phyloP scores from a whole-genome alignment of 306 rosid species.

The Vachellia pachyceras region DNA sequence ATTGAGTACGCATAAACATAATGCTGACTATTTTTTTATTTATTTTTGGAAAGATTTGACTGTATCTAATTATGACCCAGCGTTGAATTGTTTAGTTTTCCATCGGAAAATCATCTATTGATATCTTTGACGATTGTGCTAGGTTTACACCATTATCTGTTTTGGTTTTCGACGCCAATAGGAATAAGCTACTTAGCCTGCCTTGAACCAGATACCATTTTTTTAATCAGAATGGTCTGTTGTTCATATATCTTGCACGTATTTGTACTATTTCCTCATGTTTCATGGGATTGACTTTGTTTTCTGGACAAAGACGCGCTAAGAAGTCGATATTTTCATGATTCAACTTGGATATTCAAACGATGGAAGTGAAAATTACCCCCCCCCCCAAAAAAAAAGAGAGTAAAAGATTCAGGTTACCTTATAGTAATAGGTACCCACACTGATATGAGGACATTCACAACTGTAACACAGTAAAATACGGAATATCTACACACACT shows the following conservation, averaged over 20 bases:
- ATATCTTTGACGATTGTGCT: constrained; percentile 30
- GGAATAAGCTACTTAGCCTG: constrained; percentile 17
- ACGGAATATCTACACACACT: no score
- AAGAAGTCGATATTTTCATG: neutral
- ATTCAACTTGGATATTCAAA: neutral
- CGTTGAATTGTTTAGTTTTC: neutral
- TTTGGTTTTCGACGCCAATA: constrained; percentile 30
- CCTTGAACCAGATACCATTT: neutral
- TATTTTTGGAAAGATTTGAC: no score
- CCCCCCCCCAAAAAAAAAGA: no score
- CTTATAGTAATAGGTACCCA: neutral
- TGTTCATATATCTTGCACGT: neutral
- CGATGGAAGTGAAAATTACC: neutral
- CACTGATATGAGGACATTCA: neutral
- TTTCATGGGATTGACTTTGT: constrained; percentile 1
- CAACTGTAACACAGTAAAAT: neutral
- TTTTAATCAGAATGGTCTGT: neutral
- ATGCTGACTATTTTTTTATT: constrained; percentile 15
- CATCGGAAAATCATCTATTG: constrained; percentile 7
- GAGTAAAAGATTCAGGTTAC: neutral
- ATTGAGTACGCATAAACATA: constrained; percentile 38
- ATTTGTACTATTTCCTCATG: neutral
- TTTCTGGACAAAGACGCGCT: neutral
- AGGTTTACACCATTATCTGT: neutral
- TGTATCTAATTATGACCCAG: neutral